A percentile compares a stretch with the other conserved stretches of the same genome.
Evolutionary conservation across 768 basidiomycete genomes (phyloP).

Genomic region (Lentinula guzmanii): DNA sequence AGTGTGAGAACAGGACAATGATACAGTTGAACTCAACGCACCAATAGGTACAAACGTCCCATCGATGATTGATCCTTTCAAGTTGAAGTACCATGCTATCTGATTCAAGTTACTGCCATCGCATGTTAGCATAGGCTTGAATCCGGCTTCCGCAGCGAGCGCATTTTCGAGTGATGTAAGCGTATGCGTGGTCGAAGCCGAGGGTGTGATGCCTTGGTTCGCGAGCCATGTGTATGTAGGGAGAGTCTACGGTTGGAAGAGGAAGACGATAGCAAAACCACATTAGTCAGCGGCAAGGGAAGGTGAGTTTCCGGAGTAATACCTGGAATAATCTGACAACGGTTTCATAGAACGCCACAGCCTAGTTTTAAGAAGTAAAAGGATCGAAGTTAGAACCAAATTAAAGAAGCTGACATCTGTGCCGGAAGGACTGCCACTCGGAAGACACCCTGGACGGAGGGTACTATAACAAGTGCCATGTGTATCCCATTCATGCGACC

Average conservation of each 20-base stretch:
- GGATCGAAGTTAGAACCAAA: background rate
- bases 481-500: constrained; percentile 72
- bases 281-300: background rate
- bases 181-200: constrained; percentile 49
- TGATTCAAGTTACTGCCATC: constrained; percentile 26
- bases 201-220: constrained; percentile 69
- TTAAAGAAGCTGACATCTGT: constrained; percentile 41
- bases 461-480: constrained; percentile 67
- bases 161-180: constrained; percentile 49
- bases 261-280: background rate
- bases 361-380: constrained; percentile 27
- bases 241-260: constrained; percentile 33
- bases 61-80: constrained; percentile 62
- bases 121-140: constrained; percentile 44
- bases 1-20: background rate
- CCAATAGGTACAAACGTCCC: constrained; percentile 57
- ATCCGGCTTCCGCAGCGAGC: constrained; percentile 48
- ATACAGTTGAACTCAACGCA: constrained; percentile 21
- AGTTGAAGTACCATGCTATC: constrained; percentile 60
- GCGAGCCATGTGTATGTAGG: constrained; percentile 73
- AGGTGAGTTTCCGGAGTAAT: constrained; percentile 8
- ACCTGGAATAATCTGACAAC: constrained; percentile 57
- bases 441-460: constrained; percentile 51
- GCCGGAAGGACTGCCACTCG: constrained; percentile 50
- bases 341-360: constrained; percentile 59